phyloP scores from a whole-genome alignment of 257 asterid species.

The Petunia axillaris region DNA sequence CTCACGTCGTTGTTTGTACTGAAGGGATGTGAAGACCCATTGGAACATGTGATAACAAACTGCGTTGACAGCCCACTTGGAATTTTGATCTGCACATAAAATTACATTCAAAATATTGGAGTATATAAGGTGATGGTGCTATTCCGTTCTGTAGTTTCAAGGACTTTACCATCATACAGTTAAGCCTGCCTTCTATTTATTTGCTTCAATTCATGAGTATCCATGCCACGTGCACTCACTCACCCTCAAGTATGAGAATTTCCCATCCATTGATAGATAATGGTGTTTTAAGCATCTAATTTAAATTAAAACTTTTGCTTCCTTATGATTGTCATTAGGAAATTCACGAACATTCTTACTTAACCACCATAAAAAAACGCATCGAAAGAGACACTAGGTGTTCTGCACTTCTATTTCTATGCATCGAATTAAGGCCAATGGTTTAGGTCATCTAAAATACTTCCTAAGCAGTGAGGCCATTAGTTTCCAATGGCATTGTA shows the following conservation, averaged over 20 bases:
- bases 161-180: slow-evolving; percentile 2
- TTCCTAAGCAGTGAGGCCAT: too few relatives aligned
- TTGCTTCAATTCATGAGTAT: neutral
- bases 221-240: neutral
- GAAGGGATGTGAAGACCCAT: slow-evolving; percentile 84
- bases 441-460: too few relatives aligned
- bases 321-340: neutral
- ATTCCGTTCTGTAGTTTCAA: neutral
- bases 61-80: slow-evolving; percentile 84
- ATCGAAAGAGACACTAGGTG: too few relatives aligned
- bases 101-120: slow-evolving; percentile 17
- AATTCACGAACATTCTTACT: neutral
- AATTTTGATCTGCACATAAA: slow-evolving; percentile 72
- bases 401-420: too few relatives aligned
- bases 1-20: slow-evolving; percentile 77
- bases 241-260: slow-evolving; percentile 1
- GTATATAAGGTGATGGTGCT: slow-evolving; percentile 9
- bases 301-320: neutral
- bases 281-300: neutral
- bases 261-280: slow-evolving; percentile 14
- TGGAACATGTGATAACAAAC: slow-evolving; percentile 76
- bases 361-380: neutral
- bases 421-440: too few relatives aligned
- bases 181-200: slow-evolving; percentile 15
- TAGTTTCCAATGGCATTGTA: too few relatives aligned